Base-by-base conservation (phyloP, 2,329 filamentous ascomycete species). In the Scedosporium dehoogii region DNA sequence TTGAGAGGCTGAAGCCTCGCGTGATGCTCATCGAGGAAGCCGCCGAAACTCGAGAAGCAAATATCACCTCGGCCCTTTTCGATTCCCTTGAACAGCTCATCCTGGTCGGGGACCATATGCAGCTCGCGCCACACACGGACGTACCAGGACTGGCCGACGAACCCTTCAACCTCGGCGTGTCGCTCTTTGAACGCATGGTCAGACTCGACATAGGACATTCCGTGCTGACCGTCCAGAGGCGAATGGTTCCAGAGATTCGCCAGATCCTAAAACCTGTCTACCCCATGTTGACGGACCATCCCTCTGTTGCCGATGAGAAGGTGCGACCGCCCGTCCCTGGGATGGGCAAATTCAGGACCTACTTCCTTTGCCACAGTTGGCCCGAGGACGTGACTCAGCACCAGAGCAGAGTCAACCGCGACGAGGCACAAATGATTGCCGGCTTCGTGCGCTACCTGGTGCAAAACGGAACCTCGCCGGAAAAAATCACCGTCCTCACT, bases 181-280 rank as follows among this genome's bases (percentile, higher is more conserved):
- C 90, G 0, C 81, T 96, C 68, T 96, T 96, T 67, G 89, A 96
- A 73, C 82, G 91, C 1, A 78, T 96, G 14, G 81, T 94, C n/a
- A 76, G 79, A 4, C 85, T 90, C 16, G 70, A 78, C 0, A 74
- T 92, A 18, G 81, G 85, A 0, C 91, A 83, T 68, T 80, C 81
- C 1, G 85, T 84, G 61, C 78, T 96, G 0, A 81, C 79, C 1
- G 79, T 84, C 59, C 91, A 96, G 71, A 84, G 90, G 48, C 75
- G 81, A 23, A 84, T 83, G 80, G 73, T 75, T 2, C 78, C 80
- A 0, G 69, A 70, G 42, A 70, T 83, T 12, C 74, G 80, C 0
- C 63, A 72, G 6, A 68, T 83, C 2, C 70, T 83, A 1, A 74
- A 75, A n/a, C 69, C 72, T 0, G 82, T 82, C 62, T 84, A 84